phyloP scores from a whole-genome alignment of 768 basidiomycete genomes.

The Podaxis rugospora region DNA sequence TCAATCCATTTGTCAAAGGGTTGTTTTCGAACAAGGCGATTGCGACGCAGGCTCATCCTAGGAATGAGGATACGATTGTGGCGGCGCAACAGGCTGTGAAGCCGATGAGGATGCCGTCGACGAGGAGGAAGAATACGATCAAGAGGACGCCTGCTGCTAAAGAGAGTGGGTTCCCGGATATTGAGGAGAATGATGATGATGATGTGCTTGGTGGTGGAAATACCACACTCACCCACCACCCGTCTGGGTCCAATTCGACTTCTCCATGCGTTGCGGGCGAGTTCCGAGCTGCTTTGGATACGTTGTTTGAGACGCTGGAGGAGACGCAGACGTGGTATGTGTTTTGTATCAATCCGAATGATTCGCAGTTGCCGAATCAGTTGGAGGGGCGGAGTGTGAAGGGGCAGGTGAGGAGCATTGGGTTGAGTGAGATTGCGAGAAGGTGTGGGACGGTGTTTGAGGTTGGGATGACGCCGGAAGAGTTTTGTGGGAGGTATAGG shows the following conservation, averaged over 20 bases:
- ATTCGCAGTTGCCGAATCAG: conserved; percentile 92
- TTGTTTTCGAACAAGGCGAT: conserved; percentile 88
- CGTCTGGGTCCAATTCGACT: background rate
- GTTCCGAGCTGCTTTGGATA: conserved; percentile 80
- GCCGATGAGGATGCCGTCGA: conserved; percentile 92
- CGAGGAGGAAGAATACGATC: conserved; percentile 71
- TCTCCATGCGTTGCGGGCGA: conserved; percentile 81
- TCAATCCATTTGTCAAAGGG: conserved; percentile 88
- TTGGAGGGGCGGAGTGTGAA: conserved; percentile 90
- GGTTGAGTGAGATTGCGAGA: conserved; percentile 73
- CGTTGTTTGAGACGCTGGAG: conserved; percentile 80
- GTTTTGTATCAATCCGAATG: conserved; percentile 93
- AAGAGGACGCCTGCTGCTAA: conserved; percentile 56
- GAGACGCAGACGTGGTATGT: conserved; percentile 91
- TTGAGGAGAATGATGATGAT: conserved; percentile 51
- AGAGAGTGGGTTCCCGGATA: conserved; percentile 24
- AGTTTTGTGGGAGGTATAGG: conserved; percentile 82
- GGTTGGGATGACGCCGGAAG: conserved; percentile 79
- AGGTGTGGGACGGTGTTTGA: conserved; percentile 67
- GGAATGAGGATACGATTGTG: conserved; percentile 93
- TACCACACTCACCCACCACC: background rate
- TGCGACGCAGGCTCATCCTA: conserved; percentile 87
- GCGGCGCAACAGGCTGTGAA: conserved; percentile 91
- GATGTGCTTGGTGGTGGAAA: conserved; percentile 31
- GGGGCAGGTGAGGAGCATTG: conserved; percentile 82